These are phyloP conservation scores for Citropsis articulata DNA, from an alignment of 345 rosid species.

Conservation along the genomic window DNA sequence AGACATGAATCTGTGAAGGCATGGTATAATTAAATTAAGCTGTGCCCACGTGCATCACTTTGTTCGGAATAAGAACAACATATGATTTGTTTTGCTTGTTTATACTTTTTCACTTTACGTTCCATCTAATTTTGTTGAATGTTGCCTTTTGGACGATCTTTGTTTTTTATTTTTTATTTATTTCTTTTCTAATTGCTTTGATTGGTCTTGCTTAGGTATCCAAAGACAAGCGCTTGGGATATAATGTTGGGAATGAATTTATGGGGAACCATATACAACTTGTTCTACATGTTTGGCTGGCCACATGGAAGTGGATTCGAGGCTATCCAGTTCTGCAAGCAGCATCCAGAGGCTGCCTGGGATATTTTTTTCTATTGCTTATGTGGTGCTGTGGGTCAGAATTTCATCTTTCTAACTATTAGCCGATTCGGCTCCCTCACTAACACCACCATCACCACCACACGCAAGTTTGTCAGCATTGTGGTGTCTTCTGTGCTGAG, in stretches of 20 bases:
- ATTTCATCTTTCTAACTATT: slow-evolving; percentile 91
- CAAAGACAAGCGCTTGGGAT: slow-evolving; percentile 88
- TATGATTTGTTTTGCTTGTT: not conserved
- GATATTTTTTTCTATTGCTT: slow-evolving; percentile 83
- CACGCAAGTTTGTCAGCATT: slow-evolving; percentile 89
- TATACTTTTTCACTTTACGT: not conserved
- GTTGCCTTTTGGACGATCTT: not conserved
- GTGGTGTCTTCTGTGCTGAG: slow-evolving; percentile 84
- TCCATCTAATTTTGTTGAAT: not conserved
- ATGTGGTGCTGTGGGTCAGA: slow-evolving; percentile 94
- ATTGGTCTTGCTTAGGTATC: slow-evolving; percentile 48
- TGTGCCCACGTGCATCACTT: not conserved
- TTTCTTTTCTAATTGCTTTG: not conserved
- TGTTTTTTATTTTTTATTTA: not conserved
- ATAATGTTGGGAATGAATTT: slow-evolving; percentile 97
- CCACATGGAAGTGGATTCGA: slow-evolving; percentile 70
- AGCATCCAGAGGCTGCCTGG: slow-evolving; percentile 88
- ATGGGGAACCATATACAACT: slow-evolving; percentile 92
- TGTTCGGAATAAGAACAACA: not conserved
- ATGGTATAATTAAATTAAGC: not conserved
- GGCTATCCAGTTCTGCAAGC: slow-evolving; percentile 75
- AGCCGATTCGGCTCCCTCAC: slow-evolving; percentile 92
- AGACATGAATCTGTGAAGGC: not conserved
- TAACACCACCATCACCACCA: slow-evolving; percentile 91
- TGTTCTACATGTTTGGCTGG: slow-evolving; percentile 87